These are phyloP conservation scores for Colletotrichum tofieldiae DNA, from an alignment of 2,329 filamentous ascomycete genomes.

Conservation along the genomic window DNA sequence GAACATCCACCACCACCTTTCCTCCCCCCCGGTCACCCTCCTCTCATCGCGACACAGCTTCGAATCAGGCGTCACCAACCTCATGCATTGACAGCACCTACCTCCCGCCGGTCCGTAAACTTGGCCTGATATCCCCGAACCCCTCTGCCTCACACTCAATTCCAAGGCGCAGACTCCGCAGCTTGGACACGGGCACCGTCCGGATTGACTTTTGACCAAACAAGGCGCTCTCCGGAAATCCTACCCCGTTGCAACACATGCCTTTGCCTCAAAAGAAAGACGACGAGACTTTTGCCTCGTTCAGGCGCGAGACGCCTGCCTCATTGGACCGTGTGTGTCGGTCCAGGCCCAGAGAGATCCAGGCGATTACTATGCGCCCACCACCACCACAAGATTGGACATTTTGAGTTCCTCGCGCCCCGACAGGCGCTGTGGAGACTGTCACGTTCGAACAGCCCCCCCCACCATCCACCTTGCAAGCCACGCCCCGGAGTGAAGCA, in stretches of 20 bases:
- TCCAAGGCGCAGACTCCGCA: background rate
- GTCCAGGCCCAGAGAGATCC: slow-evolving; percentile 1
- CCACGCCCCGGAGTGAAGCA: background rate
- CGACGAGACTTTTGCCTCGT: background rate
- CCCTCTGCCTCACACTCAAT: background rate
- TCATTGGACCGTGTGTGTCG: no score
- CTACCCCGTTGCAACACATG: background rate
- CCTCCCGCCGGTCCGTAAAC: background rate
- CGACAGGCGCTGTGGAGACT: background rate
- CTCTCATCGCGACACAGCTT: slow-evolving; percentile 8
- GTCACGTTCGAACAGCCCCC: background rate
- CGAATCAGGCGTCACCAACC: background rate
- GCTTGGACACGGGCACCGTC: background rate
- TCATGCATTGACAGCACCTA: slow-evolving; percentile 14
- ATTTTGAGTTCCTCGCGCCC: background rate
- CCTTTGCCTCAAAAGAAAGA: background rate
- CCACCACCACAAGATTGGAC: background rate
- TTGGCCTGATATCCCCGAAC: background rate
- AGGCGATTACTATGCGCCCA: slow-evolving; percentile 3
- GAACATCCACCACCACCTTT: background rate
- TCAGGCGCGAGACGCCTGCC: background rate
- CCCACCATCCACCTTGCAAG: background rate
- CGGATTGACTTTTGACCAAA: background rate
- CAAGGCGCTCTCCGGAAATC: background rate
- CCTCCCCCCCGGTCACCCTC: background rate